A percentile compares a stretch with the other conserved stretches of the same genome.
phyloP scores from a whole-genome alignment of 2,329 filamentous ascomycete species.

The Pseudogymnoascus sp. region DNA sequence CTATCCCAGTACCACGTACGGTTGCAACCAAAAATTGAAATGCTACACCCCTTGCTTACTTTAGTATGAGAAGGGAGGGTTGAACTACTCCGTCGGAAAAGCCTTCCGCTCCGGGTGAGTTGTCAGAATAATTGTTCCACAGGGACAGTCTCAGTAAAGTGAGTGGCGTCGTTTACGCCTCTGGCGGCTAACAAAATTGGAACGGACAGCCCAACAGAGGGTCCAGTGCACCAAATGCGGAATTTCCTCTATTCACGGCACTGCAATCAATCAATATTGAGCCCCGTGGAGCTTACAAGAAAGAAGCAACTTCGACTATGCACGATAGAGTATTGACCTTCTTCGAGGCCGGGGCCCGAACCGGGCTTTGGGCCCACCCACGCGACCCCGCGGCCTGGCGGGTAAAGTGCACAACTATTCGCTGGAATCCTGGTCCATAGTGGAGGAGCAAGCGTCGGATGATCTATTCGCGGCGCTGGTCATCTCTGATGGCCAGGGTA shows the following conservation, averaged over 20 bases:
- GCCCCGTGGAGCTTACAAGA: background rate
- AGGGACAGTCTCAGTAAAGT: background rate
- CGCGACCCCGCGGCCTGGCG: background rate
- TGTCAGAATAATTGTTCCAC: background rate
- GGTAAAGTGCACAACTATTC: slow-evolving; percentile 6
- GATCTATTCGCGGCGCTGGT: slow-evolving; percentile 2
- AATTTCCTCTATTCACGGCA: background rate
- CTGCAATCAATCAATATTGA: background rate
- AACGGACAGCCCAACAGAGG: background rate
- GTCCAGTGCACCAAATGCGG: background rate
- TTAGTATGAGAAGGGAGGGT: background rate
- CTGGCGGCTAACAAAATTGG: background rate
- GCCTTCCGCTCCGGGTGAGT: background rate
- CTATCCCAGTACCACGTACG: background rate
- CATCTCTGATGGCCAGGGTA: background rate
- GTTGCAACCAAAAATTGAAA: background rate
- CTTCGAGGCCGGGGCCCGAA: background rate
- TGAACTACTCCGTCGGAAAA: background rate
- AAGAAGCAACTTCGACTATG: background rate
- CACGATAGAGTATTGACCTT: slow-evolving; percentile 9
- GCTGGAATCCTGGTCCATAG: background rate
- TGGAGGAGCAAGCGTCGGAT: background rate
- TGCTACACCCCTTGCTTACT: background rate
- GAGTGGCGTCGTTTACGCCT: background rate
- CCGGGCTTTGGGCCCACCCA: background rate